Base-by-base conservation (phyloP, 306 rosid species). In the Aeschynomene evenia region DNA sequence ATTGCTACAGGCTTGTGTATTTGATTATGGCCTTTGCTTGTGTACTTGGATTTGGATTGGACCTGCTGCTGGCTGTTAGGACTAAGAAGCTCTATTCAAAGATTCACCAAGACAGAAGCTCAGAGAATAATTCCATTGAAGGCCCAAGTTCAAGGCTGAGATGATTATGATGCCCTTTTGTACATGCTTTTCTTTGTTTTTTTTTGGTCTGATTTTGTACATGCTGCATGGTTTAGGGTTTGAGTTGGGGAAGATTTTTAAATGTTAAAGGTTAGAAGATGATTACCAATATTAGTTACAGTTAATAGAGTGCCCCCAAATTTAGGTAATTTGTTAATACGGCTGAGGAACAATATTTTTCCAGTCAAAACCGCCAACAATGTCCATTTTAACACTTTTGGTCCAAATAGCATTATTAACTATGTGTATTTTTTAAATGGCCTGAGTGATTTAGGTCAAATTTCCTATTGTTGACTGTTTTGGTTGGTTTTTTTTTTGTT, bases 1-100 rank as follows among this genome's bases (percentile, higher is more conserved):
- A 80, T 33, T 80, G 80, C 57, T 80, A 24, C 50, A 75, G 52
- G 80, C 80, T 75, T 43, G 77, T 77, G 23, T 77, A 53, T 77
- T n/a, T 77, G 3, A 70, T 63, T 23, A 77, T 77, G 81, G 77
- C 77, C 7, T n/a, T 54, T 45, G 45, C 77, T 45, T 80, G 74
- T 80, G 77, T 74, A 1, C 14, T 74, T 4, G 80, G 80, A 14
- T 80, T 33, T 70, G 77, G 51, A 11, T 49, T 75, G 70, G 84
- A 80, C 20, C 0, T 75, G 5, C 5, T 80, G 21, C 66, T 74
- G 9, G 39, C 70, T 4, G n/a, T 70, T 75, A 80, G 84, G 57
- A 74, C 84, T 21, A 80, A 57, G 24, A 57, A 57, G 14, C 3
- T 80, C 7, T 80, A 80, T 69, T 46, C 68, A 28, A 80, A 69